Evolutionary conservation across 2,329 filamentous ascomycete species (phyloP).

Genomic region (Colletotrichum sp.): DNA sequence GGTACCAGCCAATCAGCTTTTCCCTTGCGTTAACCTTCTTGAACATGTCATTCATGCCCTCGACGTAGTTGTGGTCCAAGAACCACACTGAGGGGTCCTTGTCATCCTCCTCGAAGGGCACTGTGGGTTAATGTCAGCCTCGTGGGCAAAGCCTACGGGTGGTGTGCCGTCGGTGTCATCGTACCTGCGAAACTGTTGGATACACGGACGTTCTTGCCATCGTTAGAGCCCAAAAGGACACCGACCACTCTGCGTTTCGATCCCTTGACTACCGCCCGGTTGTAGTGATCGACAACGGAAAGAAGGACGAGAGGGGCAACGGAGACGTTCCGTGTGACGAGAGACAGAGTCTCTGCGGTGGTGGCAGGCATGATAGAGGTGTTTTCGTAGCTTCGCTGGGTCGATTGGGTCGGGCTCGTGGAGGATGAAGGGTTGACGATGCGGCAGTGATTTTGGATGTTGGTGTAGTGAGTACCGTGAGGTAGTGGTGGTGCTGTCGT

Average conservation of each 20-base stretch:
- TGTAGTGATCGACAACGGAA: conserved; percentile 98
- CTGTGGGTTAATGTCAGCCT: conserved; percentile 49
- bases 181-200: conserved; percentile 98
- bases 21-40: conserved; percentile 99
- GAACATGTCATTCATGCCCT: conserved; percentile 99
- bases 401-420: conserved; percentile 16
- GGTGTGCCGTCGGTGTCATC: conserved; percentile 17
- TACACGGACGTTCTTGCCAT: conserved; percentile 93
- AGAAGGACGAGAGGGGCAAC: conserved; percentile 97
- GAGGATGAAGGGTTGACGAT: conserved; percentile 2
- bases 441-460: not conserved
- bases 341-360: conserved; percentile 92
- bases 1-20: conserved; percentile 99
- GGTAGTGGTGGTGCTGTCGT: conserved; percentile 20
- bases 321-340: conserved; percentile 93
- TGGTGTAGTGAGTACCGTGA: not conserved
- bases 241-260: conserved; percentile 88
- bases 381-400: conserved; percentile 14
- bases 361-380: conserved; percentile 82
- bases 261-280: conserved; percentile 86
- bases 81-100: conserved; percentile 99
- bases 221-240: conserved; percentile 92
- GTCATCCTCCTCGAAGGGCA: conserved; percentile 98
- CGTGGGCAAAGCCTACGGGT: conserved; percentile 9
- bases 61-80: conserved; percentile 98